Evolutionary conservation across 768 basidiomycete species (phyloP), one percentile per base, ranked within the genome.

Genomic region (Mycena venus): DNA sequence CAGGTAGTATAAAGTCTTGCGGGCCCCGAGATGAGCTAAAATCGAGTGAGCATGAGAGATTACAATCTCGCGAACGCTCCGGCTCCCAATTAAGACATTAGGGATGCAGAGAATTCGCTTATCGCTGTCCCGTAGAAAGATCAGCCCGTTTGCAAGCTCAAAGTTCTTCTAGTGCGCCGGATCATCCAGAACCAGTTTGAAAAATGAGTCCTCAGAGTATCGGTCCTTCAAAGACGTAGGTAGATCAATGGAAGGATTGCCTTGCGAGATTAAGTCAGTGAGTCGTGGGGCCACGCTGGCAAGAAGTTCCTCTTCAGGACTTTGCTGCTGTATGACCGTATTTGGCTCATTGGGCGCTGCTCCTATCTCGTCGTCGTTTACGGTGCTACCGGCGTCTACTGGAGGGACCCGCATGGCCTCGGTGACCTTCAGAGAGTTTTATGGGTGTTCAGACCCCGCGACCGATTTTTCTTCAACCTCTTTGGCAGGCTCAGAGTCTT

Each of bases 1-100:
- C 11, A 60, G 36, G n/a, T 60, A 60, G 19, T 60, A 60, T 19
- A 60, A 4, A 1, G 58, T 60, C 14, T 86, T 86, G 11, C 38
- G 7, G 0, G 75, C 14, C 1, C 85, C 84, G 0, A 86, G 71
- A 56, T 86, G 85, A 0, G 84, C 85, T 1, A 86, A 62, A 0
- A 86, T 32, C 0, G 83, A 83, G 34, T 86, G 85, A 0, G 84
- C 85, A 9, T 85, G 83, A 0, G 69, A 64, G 0, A 86, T 85
- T 0, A 86, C n/a, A 4, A 79, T 67, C 34, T 85, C 84, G 0
- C 79, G 62, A 1, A 79, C 47, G 0, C 61, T 66, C 4, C 74
- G 47, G 0, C 66, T 68, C 0, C 75, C 74, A 9, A 79, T 49
- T 7, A 32, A 4, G 31, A 79, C 42, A 44, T 82, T 74, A 0